These are phyloP conservation scores for Euphorbia lathyris DNA, from an alignment of 345 rosid species.

Conservation along the genomic window DNA sequence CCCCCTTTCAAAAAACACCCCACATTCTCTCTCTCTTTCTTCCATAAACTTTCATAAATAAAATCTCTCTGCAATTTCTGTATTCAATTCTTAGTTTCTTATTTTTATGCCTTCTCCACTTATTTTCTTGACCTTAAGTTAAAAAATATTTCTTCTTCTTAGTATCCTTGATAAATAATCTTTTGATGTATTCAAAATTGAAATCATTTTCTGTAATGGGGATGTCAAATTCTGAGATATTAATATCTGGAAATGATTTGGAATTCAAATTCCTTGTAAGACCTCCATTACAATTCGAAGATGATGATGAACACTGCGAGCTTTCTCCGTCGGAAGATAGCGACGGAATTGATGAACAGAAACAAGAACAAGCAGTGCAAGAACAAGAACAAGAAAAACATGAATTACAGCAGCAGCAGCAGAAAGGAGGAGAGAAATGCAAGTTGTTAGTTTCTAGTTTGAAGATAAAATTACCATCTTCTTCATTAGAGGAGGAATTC, in stretches of 20 bases:
- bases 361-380: neutral
- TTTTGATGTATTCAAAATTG: conserved; percentile 30
- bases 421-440: conserved; percentile 30
- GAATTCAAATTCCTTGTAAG: conserved; percentile 37
- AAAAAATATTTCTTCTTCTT: neutral
- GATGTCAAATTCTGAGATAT: conserved; percentile 39
- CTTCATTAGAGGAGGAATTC: conserved; percentile 26
- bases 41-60: conserved; percentile 22
- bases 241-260: conserved; percentile 46
- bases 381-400: neutral
- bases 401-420: conserved; percentile 3
- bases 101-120: neutral
- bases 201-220: conserved; percentile 23
- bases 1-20: neutral
- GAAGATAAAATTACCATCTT: conserved; percentile 41
- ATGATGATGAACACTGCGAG: conserved; percentile 13
- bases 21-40: conserved; percentile 21
- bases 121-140: neutral
- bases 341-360: neutral
- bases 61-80: neutral
- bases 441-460: conserved; percentile 23
- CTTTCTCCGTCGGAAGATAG: conserved; percentile 24
- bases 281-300: conserved; percentile 31
- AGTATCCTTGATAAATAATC: neutral
- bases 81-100: neutral